These are phyloP conservation scores for Ophiocordyceps robertsii DNA, from an alignment of 2,329 filamentous ascomycete species.

Conservation along the genomic window DNA sequence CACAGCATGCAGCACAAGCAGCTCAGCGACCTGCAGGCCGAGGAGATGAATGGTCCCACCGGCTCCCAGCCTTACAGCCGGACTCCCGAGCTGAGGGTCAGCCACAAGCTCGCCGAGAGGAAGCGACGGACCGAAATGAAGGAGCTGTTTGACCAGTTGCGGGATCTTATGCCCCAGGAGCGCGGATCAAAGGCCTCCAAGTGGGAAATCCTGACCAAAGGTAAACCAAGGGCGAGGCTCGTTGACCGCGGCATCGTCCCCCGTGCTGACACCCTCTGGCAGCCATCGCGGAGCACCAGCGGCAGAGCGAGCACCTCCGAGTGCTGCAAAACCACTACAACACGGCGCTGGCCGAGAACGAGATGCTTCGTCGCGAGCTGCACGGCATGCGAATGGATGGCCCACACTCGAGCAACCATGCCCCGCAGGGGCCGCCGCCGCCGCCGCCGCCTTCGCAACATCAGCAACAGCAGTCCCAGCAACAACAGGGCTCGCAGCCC, in stretches of 20 bases:
- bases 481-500: conserved; percentile 3
- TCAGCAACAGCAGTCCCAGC: conserved; percentile 8
- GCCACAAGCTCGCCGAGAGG: conserved; percentile 73
- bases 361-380: conserved; percentile 34
- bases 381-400: conserved; percentile 33
- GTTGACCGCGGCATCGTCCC: background rate
- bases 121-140: conserved; percentile 84
- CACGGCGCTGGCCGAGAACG: conserved; percentile 27
- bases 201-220: conserved; percentile 80
- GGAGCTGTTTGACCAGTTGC: conserved; percentile 67
- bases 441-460: conserved; percentile 6
- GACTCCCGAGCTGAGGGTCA: conserved; percentile 69
- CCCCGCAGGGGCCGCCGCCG: conserved; percentile 13
- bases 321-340: conserved; percentile 31
- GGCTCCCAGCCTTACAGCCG: conserved; percentile 66
- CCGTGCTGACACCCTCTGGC: background rate
- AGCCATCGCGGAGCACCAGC: conserved; percentile 51
- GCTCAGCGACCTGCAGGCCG: conserved; percentile 50
- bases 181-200: conserved; percentile 77
- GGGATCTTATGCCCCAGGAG: conserved; percentile 67
- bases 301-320: conserved; percentile 35
- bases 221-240: conserved; percentile 29
- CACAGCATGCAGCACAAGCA: conserved; percentile 66
- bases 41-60: conserved; percentile 35
- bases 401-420: conserved; percentile 33